Evolutionary conservation across 1,284 basidiomycete species (phyloP), one percentile per base, ranked within the genome.

Genomic region (Boletus putidus): DNA sequence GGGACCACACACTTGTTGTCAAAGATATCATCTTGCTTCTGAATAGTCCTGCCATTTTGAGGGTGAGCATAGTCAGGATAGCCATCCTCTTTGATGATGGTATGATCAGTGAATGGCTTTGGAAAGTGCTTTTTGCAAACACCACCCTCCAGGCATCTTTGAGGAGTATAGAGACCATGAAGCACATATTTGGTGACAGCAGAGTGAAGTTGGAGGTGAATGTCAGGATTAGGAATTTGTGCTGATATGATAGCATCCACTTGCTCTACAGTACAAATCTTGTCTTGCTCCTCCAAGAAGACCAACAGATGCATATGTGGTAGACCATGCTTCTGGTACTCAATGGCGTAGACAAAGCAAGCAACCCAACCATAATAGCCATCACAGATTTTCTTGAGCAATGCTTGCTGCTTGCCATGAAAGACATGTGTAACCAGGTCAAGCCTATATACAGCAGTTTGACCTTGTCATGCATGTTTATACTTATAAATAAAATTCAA

Each of bases 341-440:
- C 37, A 35, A 65, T 65, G 20, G 60, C 65, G 8, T 65, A 62
- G 0, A 65, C 59, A 44, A n/a, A n/a, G n/a, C n/a, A n/a, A n/a
- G n/a, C n/a, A 55, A 52, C 4, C 54, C 57, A 47, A 52, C 59
- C 27, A 62, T 40, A 0, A 42, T 62, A 63, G 1, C 60, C 63
- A 50, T 56, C 20, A 8, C 5, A 2, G 9, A 68, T 58, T 1
- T 43, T 51, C 0, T 78, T 62, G 0, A 82, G 20, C 1, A 82
- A 46, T 0, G 69, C 73, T 6, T 76, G 62, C 40, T 72, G 73
- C 56, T 81, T 82, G 43, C 75, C 36, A 25, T 77, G 35, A 58
- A 85, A 85, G 1, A 83, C 78, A 4, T 71, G 49, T 1, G 76
- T 65, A 6, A 83, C 74, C 43, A 85, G 60, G 42, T 83, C 79